phyloP scores from a whole-genome alignment of 2,329 filamentous ascomycete genomes.

The Nigrograna mackinnonii region DNA sequence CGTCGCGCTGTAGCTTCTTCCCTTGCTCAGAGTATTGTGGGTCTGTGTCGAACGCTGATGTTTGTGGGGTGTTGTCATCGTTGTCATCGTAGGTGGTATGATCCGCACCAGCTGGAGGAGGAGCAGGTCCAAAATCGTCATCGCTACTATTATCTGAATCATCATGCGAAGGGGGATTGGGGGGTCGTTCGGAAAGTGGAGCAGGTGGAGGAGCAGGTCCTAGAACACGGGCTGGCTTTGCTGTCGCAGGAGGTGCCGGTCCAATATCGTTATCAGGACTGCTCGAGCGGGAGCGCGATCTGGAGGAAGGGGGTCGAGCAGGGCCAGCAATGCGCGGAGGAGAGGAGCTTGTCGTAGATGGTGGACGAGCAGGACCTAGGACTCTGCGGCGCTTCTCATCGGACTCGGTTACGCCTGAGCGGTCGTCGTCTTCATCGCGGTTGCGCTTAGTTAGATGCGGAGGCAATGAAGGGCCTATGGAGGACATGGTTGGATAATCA shows the following conservation, averaged over 20 bases:
- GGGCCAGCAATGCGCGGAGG: slow-evolving; percentile 53
- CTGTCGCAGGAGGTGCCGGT: slow-evolving; percentile 49
- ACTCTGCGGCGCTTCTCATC: slow-evolving; percentile 56
- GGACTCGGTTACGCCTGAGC: slow-evolving; percentile 44
- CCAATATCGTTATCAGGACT: slow-evolving; percentile 30
- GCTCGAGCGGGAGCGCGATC: slow-evolving; percentile 21
- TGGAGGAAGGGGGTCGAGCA: slow-evolving; percentile 51
- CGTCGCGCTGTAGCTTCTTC: slow-evolving; percentile 69
- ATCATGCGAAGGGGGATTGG: slow-evolving; percentile 38
- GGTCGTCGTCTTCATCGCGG: slow-evolving; percentile 49
- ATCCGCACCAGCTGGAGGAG: slow-evolving; percentile 36
- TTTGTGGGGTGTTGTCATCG: slow-evolving; percentile 7
- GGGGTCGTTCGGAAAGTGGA: slow-evolving; percentile 49
- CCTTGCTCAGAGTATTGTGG: slow-evolving; percentile 29
- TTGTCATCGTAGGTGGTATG: slow-evolving; percentile 14
- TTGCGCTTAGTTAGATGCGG: slow-evolving; percentile 62
- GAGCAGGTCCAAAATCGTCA: slow-evolving; percentile 51
- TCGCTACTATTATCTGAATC: slow-evolving; percentile 40
- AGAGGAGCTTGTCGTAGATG: neutral
- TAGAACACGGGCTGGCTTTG: slow-evolving; percentile 44
- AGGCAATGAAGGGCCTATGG: slow-evolving; percentile 72
- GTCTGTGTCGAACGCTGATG: slow-evolving; percentile 37
- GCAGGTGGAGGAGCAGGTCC: slow-evolving; percentile 60
- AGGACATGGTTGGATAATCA: no score
- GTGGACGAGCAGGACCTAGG: slow-evolving; percentile 55